phyloP scores from a whole-genome alignment of 441 rosid species.

The Gossypium lobatum region DNA sequence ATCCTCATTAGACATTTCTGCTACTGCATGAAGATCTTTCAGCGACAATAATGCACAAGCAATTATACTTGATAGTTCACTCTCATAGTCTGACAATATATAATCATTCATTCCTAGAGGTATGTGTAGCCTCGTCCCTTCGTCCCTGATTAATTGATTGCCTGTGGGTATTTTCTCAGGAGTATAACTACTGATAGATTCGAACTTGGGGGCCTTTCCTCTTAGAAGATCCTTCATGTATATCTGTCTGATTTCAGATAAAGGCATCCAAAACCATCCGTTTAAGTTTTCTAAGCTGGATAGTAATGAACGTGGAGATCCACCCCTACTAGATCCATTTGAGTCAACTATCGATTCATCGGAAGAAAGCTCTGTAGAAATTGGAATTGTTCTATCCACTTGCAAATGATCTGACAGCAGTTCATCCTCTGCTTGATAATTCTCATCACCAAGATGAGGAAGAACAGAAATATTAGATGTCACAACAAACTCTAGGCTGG shows the following conservation, averaged over 20 bases:
- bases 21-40: constrained; percentile 31
- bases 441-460: constrained; percentile 17
- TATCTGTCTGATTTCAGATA: constrained; percentile 53
- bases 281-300: constrained; percentile 37
- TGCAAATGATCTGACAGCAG: constrained; percentile 28
- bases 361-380: constrained; percentile 20
- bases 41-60: constrained; percentile 77
- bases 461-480: constrained; percentile 9
- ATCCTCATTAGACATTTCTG: constrained; percentile 29
- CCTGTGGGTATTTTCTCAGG: constrained; percentile 39
- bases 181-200: constrained; percentile 34
- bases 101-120: constrained; percentile 52
- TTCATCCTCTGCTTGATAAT: constrained; percentile 24
- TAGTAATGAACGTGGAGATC: constrained; percentile 29
- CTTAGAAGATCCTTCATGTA: constrained; percentile 50
- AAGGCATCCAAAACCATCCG: constrained; percentile 88
- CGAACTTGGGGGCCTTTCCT: constrained; percentile 54
- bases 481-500: constrained; percentile 22
- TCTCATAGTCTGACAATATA: constrained; percentile 78
- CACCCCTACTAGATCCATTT: constrained; percentile 22
- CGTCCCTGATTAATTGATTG: constrained; percentile 58
- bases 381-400: constrained; percentile 37
- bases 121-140: constrained; percentile 70
- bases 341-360: constrained; percentile 20
- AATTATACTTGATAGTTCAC: constrained; percentile 86